Base-by-base conservation (phyloP, 1,284 basidiomycete genomes). In the Polyporus tsugae region DNA sequence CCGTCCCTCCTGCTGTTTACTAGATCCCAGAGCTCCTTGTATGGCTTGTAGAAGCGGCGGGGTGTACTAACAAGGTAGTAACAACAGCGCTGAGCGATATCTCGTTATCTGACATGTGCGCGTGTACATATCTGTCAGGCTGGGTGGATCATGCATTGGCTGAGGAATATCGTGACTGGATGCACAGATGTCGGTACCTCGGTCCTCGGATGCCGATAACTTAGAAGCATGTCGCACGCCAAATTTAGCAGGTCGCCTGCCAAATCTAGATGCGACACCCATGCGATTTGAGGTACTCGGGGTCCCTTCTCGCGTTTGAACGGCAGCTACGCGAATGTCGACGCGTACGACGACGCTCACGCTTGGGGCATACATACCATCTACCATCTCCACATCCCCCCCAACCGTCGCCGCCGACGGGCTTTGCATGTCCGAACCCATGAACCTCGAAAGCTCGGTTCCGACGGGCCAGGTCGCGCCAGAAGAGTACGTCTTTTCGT, bases 361-460 rank as follows among this genome's bases (percentile, higher is more conserved):
- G 22, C 22, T 29, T 52, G 22, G n/a, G 44, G 46, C 46, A 11
- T 52, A 52, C 57, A 11, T 52, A 52, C 57, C 57, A 38, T 22
- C 58, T 39, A 7, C 39, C 11, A 6, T 39, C 36, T 58, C 55
- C 22, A 7, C 62, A 17, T 22, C 4, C 46, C 29, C 60, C 22
- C 11, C 25, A 29, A 52, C 46, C 22, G 46, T 49, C 49, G 38
- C 49, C 55, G 38, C 11, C 9, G 19, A 15, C 60, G 35, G 17
- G 36, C 42, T 11, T 63, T 42, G 13, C 53, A 72, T 72, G 70
- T 60, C 36, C 70, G 68, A 68, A 46, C 35, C 53, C 22, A 62
- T 57, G 13, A 39, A 53, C 25, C n/a, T 19, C 11, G 55, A 52
- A 17, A 22, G 11, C 22, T 39, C 46, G 36, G 61, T 38, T 17